phyloP scores from a whole-genome alignment of 306 rosid genomes.

The Sophora flavescens region DNA sequence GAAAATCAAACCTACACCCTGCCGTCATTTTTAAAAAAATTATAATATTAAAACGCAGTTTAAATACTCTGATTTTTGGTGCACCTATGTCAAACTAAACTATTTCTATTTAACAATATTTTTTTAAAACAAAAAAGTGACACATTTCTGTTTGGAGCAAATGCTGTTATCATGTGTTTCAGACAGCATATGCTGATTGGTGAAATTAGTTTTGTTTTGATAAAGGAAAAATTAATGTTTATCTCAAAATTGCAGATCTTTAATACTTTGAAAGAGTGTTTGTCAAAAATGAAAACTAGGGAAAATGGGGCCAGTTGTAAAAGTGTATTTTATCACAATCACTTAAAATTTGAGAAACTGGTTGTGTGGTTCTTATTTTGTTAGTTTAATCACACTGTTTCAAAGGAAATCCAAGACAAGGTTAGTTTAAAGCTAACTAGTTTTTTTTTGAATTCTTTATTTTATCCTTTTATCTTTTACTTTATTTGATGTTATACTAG shows the following conservation, averaged over 20 bases:
- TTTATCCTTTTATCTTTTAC: neutral
- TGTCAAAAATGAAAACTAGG: constrained; percentile 14
- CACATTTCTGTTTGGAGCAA: neutral
- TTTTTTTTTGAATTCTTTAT: neutral
- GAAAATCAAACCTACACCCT: constrained; percentile 17
- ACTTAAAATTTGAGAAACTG: neutral
- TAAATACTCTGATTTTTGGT: neutral
- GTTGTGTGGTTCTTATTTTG: too few relatives aligned
- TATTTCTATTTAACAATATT: neutral
- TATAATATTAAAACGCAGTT: neutral
- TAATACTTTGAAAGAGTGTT: too few relatives aligned
- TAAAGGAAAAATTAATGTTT: constrained; percentile 2
- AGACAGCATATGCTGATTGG: neutral
- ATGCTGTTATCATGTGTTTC: constrained; percentile 23
- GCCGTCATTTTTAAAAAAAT: neutral
- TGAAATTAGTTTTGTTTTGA: neutral
- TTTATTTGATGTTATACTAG: neutral
- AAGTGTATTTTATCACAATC: neutral
- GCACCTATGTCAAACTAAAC: neutral
- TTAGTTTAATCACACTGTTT: neutral
- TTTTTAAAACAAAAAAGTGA: neutral
- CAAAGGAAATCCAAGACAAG: neutral
- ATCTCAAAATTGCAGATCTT: constrained; percentile 2
- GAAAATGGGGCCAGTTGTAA: neutral
- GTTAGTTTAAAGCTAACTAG: neutral